Base-by-base conservation (phyloP, 805 yeast species). In the Yarrowia sp. region DNA sequence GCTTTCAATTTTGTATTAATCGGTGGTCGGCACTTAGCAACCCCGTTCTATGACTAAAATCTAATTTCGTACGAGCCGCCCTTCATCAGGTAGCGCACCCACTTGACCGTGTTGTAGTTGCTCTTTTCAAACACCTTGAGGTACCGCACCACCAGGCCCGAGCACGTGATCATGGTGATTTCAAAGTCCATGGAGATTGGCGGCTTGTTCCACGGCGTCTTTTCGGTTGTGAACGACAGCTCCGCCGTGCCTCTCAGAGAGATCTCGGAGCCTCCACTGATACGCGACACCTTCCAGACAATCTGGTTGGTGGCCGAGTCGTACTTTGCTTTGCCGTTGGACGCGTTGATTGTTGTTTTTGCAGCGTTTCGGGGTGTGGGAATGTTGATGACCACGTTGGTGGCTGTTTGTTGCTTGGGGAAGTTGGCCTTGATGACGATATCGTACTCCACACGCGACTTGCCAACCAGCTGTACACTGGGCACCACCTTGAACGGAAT, bases 41-140 rank as follows among this genome's bases (percentile, higher is more conserved):
- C 28, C 28, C 28, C 28, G 28, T 22, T 22, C 28, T 22, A 22
- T 22, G 28, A 22, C 39, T 73, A 88, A 68, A 86, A 86, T 65
- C 98, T 79, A 9, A 90, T 81, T 67, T 92, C 97, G 70, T 90
- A 92, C 7, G 88, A 83, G 0, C 96, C 97, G 0, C 93, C 86
- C 67, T 81, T 83, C 0, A 93, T 81, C 14, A 83, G 73, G 73
- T 93, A 93, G 70, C 89, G 84, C 38, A 92, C 96, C 96, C 96
- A 91, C 73, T 92, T 93, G 22, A 89, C 85, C 0, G 96, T 86
- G 32, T 82, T 78, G 76, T 90, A 90, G 64, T 83, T 83, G 70
- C 76, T 71, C 74, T 81, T 77, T 77, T 92, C 81, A 67, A 73
- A 78, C 5, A 93, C 87, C 72, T 84, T 85, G 69, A 92, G 79